These are phyloP conservation scores for Tolypocladium guangdongense DNA, from an alignment of 2,329 filamentous ascomycete genomes.

Conservation along the genomic window DNA sequence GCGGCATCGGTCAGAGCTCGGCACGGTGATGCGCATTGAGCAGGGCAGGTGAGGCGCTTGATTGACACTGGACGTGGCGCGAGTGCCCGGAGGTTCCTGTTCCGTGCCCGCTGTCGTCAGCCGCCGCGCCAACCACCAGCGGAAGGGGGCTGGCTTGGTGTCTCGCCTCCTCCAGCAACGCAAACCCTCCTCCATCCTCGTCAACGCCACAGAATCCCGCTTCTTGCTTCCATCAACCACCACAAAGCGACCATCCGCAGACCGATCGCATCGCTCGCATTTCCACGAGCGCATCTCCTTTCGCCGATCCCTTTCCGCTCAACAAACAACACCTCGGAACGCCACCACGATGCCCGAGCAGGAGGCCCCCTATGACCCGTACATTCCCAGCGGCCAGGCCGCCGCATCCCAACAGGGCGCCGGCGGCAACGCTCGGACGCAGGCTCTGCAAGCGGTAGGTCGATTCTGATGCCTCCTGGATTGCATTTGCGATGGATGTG, in stretches of 20 bases:
- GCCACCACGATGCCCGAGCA: constrained; percentile 38
- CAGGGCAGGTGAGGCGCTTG: background rate
- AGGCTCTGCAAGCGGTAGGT: constrained; percentile 76
- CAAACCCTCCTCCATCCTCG: constrained; percentile 8
- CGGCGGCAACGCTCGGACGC: constrained; percentile 40
- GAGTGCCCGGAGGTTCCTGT: constrained; percentile 6
- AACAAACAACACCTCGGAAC: background rate
- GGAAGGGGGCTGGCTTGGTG: constrained; percentile 3
- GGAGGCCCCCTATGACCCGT: constrained; percentile 71
- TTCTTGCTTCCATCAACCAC: constrained; percentile 1
- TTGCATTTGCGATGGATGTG: background rate
- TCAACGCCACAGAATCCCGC: background rate
- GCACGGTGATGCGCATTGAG: background rate
- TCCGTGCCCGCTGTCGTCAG: constrained; percentile 16
- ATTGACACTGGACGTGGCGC: background rate
- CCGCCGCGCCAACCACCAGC: constrained; percentile 13
- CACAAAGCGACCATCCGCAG: constrained; percentile 2
- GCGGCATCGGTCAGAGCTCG: background rate
- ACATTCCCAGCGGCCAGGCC: constrained; percentile 63
- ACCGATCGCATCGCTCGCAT: background rate
- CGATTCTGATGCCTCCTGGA: background rate
- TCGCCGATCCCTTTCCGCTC: background rate
- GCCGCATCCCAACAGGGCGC: constrained; percentile 28
- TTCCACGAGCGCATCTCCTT: background rate
- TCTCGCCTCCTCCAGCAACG: constrained; percentile 5